These are phyloP conservation scores for Schoenoplectus triqueter DNA, from an alignment of 202 grass and related monocot species.

Conservation along the genomic window DNA sequence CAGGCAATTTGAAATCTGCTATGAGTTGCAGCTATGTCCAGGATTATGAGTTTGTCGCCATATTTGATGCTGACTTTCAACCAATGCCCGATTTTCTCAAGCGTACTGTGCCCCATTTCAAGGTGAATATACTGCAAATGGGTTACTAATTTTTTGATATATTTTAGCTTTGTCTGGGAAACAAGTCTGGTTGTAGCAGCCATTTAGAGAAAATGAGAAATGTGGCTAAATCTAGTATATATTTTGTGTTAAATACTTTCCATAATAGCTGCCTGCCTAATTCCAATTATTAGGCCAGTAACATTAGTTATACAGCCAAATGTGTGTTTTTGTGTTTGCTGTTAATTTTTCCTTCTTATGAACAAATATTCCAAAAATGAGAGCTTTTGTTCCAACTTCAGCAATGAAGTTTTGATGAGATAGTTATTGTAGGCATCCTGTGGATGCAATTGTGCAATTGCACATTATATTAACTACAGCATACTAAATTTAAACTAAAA, in stretches of 20 bases:
- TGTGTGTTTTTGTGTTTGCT: slow-evolving; percentile 12
- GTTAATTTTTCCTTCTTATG: background rate
- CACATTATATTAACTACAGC: background rate
- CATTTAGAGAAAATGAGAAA: background rate
- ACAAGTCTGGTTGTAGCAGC: background rate
- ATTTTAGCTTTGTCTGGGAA: background rate
- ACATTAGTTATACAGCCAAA: background rate
- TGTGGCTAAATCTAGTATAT: slow-evolving; percentile 16
- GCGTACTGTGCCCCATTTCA: slow-evolving; percentile 70
- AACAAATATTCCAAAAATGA: background rate
- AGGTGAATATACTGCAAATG: slow-evolving; percentile 44
- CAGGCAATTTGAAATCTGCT: slow-evolving; percentile 76
- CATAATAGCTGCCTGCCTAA: background rate
- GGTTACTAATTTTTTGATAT: background rate
- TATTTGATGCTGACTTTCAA: slow-evolving; percentile 86
- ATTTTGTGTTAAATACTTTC: background rate
- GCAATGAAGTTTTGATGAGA: background rate
- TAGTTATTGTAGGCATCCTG: background rate
- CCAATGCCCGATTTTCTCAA: slow-evolving; percentile 71
- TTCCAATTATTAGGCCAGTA: background rate
- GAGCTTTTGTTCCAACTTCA: background rate
- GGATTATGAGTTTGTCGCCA: slow-evolving; percentile 76
- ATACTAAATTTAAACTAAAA: slow-evolving; percentile 20
- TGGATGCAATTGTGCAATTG: slow-evolving; percentile 11
- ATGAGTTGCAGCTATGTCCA: slow-evolving; percentile 81